Percentiles rank a stretch among this genome's conserved stretches.
Evolutionary conservation across 2,329 filamentous ascomycete species (phyloP).

Genomic region (Diaporthe helianthi): DNA sequence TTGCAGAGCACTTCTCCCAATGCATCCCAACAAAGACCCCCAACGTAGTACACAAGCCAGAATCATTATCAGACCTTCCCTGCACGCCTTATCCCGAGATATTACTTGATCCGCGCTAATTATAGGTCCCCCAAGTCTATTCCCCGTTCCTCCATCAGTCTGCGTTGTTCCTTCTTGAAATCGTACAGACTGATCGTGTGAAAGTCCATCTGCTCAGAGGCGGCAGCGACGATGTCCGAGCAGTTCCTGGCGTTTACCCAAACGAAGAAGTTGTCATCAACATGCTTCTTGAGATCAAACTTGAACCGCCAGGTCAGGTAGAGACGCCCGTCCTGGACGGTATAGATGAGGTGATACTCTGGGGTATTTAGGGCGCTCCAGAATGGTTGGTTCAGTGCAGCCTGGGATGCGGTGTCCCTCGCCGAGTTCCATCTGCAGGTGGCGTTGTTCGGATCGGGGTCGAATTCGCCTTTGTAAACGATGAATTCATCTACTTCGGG

Average conservation of each 20-base stretch:
- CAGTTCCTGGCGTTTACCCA: neutral
- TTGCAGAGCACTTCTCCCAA: too few relatives aligned
- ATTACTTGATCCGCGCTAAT: too few relatives aligned
- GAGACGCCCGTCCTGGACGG: neutral
- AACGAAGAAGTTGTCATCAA: neutral
- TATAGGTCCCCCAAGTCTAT: fast-evolving
- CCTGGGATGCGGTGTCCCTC: neutral
- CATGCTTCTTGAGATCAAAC: neutral
- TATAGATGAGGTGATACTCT: neutral
- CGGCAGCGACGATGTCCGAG: neutral
- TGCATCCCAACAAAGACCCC: neutral
- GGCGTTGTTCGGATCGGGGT: neutral
- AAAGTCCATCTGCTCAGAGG: neutral
- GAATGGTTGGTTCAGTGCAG: neutral
- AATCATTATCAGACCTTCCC: too few relatives aligned
- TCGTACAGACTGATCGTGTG: neutral
- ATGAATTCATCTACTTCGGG: neutral
- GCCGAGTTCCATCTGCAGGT: neutral
- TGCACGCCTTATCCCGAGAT: too few relatives aligned
- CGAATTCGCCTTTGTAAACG: neutral
- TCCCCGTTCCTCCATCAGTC: neutral
- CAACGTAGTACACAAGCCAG: neutral
- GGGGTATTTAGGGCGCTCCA: neutral
- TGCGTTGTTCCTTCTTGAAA: fast-evolving
- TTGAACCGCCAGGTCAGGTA: neutral